phyloP scores from a whole-genome alignment of 2,329 filamentous ascomycete species.

The Penicillium sp. region DNA sequence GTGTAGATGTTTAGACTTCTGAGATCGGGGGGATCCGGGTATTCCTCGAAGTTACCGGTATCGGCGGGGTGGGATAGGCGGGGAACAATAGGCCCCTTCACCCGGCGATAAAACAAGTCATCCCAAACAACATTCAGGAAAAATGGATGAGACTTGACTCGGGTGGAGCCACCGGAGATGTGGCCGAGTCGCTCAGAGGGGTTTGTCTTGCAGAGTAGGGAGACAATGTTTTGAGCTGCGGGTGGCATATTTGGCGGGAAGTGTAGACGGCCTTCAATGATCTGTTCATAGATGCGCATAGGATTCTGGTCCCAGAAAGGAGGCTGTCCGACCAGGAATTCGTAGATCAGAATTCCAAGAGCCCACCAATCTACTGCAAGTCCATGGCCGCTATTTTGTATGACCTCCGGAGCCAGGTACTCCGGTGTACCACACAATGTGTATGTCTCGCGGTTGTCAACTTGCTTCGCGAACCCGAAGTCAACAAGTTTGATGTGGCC shows the following conservation, averaged over 20 bases:
- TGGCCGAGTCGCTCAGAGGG: conserved; percentile 63
- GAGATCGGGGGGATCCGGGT: conserved; percentile 56
- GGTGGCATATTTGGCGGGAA: conserved; percentile 60
- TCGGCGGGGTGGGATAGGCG: conserved; percentile 60
- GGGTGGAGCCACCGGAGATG: conserved; percentile 58
- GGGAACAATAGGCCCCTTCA: conserved; percentile 63
- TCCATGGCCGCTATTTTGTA: conserved; percentile 64
- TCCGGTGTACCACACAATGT: conserved; percentile 67
- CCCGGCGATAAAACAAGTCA: conserved; percentile 58
- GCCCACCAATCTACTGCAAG: conserved; percentile 70
- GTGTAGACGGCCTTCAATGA: conserved; percentile 62
- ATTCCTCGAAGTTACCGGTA: conserved; percentile 65
- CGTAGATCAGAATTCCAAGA: conserved; percentile 65
- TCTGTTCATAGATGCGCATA: conserved; percentile 68
- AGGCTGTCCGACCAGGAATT: conserved; percentile 66
- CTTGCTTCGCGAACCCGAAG: conserved; percentile 67
- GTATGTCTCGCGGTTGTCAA: conserved; percentile 59
- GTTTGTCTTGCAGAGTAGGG: conserved; percentile 62
- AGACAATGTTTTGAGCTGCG: conserved; percentile 61
- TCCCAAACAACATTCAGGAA: conserved; percentile 64
- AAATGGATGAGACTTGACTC: conserved; percentile 62
- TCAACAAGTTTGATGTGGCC: conserved; percentile 66
- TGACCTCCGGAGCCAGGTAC: conserved; percentile 66
- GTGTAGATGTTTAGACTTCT: conserved; percentile 55
- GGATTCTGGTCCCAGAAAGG: conserved; percentile 69